Base-by-base conservation (phyloP, 129 eudicot species). In the Flaveria brownii region DNA sequence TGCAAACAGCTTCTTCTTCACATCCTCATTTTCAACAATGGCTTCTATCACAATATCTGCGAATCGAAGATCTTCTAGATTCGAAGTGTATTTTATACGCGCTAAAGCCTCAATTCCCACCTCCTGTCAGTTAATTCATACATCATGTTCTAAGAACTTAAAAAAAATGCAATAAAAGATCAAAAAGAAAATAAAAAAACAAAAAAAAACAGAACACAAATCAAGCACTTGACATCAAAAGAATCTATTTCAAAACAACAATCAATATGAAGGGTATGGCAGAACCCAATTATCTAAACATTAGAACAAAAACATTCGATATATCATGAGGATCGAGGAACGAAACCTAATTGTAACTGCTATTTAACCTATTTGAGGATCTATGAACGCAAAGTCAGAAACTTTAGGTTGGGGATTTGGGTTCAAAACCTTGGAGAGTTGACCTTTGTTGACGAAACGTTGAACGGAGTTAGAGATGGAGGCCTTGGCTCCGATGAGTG, bases 31-130 rank as follows among this genome's bases (percentile, higher is more conserved):
- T 81, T 93, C 98, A 59, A 91, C 90, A 69, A 91, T 88, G 20
- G 98, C 98, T 90, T 93, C 98, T 63, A 93, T 85, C 47, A 93
- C 85, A 59, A 93, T 70, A 87, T 93, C 97, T 14, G 88, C 96
- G 30, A 68, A 81, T n/a, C 73, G 75, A 75, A 93, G 88, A 84
- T 90, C 97, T 57, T 82, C 97, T 79, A 93, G 50, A 72, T 78
- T 87, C 30, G 92, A 77, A 12, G 98, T 87, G 59, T 81, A 85
- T 57, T 67, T 72, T 52, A 93, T 57, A 39, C 88, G 89, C 61
- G 66, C 79, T 20, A 88, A 8, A 50, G 96, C 88, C 6, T 87
- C 87, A 71, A 36, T 77, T 15, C 86, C 89, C 69, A 65, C 81
- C 61, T 45, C 91, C 97, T 93, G 80, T 74, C 25, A 71, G 67